Evolutionary conservation across 176 grass and related monocot genomes (phyloP).

Genomic region (Oryza officinalis): DNA sequence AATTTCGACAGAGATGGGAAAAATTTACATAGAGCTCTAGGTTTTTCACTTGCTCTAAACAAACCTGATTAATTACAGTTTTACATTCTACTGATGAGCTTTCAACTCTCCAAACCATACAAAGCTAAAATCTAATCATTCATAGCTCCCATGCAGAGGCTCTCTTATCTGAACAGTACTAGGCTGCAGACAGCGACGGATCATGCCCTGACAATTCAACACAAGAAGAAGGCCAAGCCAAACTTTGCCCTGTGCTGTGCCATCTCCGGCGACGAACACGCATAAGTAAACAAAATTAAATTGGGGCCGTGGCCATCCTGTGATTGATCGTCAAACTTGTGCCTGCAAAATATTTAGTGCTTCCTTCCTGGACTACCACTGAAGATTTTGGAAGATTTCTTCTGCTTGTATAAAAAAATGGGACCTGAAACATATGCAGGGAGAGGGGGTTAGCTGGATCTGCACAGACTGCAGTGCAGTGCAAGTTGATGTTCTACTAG

Average conservation of each 20-base stretch:
- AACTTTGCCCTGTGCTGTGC: constrained; percentile 9
- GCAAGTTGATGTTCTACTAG: not conserved
- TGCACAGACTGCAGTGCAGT: not conserved
- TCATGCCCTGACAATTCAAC: not conserved
- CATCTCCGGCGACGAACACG: not conserved
- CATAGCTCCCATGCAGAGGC: not conserved
- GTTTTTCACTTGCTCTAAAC: no score
- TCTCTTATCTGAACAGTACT: not conserved
- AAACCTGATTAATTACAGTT: not conserved
- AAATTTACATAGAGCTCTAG: no score
- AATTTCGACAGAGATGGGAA: no score
- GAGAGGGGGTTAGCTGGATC: not conserved
- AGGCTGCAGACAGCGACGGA: not conserved
- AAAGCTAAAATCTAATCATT: not conserved
- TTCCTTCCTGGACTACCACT: constrained; percentile 20
- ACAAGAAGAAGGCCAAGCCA: constrained; percentile 35
- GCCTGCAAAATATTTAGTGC: constrained; percentile 22
- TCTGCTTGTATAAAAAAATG: not conserved
- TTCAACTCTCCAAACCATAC: not conserved
- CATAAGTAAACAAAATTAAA: not conserved
- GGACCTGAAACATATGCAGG: constrained; percentile 27
- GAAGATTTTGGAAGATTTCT: constrained; percentile 34
- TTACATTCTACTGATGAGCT: not conserved
- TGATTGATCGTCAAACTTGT: constrained; percentile 25
- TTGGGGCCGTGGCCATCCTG: no score